Base-by-base conservation (phyloP, 164 flowering plant genomes). In the Stephania yunnanensis region DNA sequence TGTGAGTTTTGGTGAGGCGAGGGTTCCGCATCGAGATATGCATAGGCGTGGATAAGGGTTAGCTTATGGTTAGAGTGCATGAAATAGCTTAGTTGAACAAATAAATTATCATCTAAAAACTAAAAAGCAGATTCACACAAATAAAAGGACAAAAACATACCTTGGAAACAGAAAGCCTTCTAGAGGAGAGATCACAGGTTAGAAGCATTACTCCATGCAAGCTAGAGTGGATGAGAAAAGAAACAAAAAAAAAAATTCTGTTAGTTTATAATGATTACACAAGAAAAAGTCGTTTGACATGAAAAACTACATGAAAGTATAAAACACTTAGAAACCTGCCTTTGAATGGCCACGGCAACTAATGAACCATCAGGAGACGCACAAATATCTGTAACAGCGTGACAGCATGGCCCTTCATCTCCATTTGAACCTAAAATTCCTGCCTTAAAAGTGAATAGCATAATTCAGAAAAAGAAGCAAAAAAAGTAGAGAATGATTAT, bases 281-380 rank as follows among this genome's bases (percentile, higher is more conserved):
- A 30, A 15, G 2, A 4, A 17, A 17, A 46, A 70, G 0, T 12
- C 1, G 7, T 17, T 19, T 22, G 10, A 6, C 36, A 17, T 46
- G 25, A 5, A 55, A 3, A 46, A 30, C 19, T 58, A 19, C 36
- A 66, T 25, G 25, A 25, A 25, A 25, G 25, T 25, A 25, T 20
- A 10, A 75, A 77, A 72, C 19, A n/a, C 17, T n/a, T 6, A 75
- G 73, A 58, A 6, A 82, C 82, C 81, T 86, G 75, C 97, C 96
- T 83, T 76, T 95, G 98, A 74, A 90, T 77, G 67, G 91, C 97
- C 20, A 86, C 98, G 20, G 93, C 94, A 77, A 91, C 84, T 64
- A 89, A 74, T 10, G 90, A 82, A 76, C 91, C 85, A 86, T 86
- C 82, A 53, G 85, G 77, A 71, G 82, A 81, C 25, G 95, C 82